Base-by-base conservation (phyloP, 139 green algal species). In the Marvania coccoides region DNA sequence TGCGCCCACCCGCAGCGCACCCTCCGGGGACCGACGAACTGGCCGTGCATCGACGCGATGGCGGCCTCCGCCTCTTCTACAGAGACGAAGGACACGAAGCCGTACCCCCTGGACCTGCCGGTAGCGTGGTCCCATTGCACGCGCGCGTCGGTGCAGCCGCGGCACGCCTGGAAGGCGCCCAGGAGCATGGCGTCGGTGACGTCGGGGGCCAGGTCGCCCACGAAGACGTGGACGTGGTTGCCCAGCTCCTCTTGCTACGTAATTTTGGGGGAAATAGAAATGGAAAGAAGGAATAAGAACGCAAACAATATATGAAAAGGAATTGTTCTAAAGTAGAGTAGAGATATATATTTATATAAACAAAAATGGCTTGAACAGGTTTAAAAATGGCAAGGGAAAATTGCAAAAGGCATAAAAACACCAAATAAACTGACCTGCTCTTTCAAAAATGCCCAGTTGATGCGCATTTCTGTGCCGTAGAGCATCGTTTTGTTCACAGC, bases 361-460 rank as follows among this genome's bases (percentile, higher is more conserved):
- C n/a, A n/a, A n/a, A n/a, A n/a, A n/a, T n/a, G n/a, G n/a, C n/a
- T n/a, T n/a, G n/a, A n/a, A n/a, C n/a, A n/a, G n/a, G n/a, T n/a
- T n/a, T n/a, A n/a, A n/a, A n/a, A n/a, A n/a, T n/a, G n/a, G n/a
- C n/a, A n/a, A n/a, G n/a, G n/a, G n/a, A n/a, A n/a, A n/a, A n/a
- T n/a, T n/a, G n/a, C n/a, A n/a, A n/a, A n/a, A n/a, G n/a, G n/a
- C n/a, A n/a, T n/a, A n/a, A n/a, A n/a, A n/a, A n/a, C n/a, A n/a
- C n/a, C n/a, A n/a, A n/a, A n/a, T n/a, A n/a, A n/a, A n/a, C n/a
- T n/a, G n/a, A n/a, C n/a, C 61, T 87, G 72, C 70, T 84, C 78
- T 64, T 84, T 86, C 47, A 84, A 76, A 14, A 88, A 87, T 0
- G 85, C 85, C 85, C 85, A 92, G 69, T 92, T 92, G 13, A 92